These are phyloP conservation scores for Xylaria longipes DNA, from an alignment of 495 filamentous ascomycete species.

Conservation along the genomic window DNA sequence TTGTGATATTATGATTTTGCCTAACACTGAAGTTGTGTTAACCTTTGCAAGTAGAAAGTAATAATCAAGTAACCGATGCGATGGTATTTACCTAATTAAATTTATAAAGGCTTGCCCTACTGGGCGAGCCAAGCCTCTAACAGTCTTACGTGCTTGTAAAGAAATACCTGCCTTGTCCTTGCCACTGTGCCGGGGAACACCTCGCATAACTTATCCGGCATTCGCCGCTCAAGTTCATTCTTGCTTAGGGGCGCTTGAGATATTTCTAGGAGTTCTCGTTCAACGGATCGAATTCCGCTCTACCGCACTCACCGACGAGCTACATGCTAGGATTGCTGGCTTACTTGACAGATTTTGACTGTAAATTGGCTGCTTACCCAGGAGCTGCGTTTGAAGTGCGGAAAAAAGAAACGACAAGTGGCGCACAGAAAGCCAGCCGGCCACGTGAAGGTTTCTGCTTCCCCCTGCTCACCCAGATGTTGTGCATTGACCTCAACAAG, in stretches of 20 bases:
- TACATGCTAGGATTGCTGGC: background rate
- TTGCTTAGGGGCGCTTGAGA: conserved; percentile 1
- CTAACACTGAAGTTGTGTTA: background rate
- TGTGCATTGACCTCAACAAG: conserved; percentile 5
- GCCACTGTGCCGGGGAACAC: background rate
- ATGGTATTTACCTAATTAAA: background rate
- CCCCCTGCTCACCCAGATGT: background rate
- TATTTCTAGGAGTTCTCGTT: background rate
- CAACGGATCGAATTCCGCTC: background rate
- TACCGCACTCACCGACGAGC: conserved; percentile 12
- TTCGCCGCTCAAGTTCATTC: conserved; percentile 7
- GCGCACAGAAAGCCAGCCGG: background rate
- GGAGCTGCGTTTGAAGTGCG: background rate
- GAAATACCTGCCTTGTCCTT: background rate
- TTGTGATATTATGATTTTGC: background rate
- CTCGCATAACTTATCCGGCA: background rate
- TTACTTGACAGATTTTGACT: background rate
- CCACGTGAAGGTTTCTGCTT: conserved; percentile 15
- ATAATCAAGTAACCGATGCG: background rate
- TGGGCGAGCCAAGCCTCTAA: conserved; percentile 4
- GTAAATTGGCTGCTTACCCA: background rate
- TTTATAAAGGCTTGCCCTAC: conserved; percentile 7
- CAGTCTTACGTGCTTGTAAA: background rate
- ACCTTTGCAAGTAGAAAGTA: background rate
- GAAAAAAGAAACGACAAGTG: conserved; percentile 1